A percentile compares a stretch with the other conserved stretches of the same genome.
Evolutionary conservation across 73 alveolate species (phyloP).

Genomic region (Paramecium tetraurelia): DNA sequence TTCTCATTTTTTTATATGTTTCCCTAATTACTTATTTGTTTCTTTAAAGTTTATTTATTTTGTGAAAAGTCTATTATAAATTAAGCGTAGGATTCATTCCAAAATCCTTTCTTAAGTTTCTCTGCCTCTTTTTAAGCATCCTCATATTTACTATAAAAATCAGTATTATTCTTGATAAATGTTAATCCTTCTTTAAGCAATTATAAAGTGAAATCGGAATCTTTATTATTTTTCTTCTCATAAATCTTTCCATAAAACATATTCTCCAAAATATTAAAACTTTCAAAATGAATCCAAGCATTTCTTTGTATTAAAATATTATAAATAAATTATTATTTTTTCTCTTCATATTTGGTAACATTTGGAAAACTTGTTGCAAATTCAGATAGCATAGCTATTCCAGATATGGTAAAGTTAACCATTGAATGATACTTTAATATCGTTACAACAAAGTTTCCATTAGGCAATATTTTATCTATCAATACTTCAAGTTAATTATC

Average conservation of each 20-base stretch:
- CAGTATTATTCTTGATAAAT: not conserved
- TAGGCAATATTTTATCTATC: not conserved
- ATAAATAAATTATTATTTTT: not conserved
- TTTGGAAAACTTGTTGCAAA: slow-evolving; percentile 27
- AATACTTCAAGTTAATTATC: not conserved
- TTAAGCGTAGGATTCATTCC: slow-evolving; percentile 21
- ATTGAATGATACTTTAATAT: slow-evolving; percentile 13
- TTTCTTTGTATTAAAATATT: not conserved
- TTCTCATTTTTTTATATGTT: not conserved
- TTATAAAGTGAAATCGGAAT: not conserved
- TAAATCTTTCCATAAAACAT: not conserved
- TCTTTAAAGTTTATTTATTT: not conserved
- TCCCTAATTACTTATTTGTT: not conserved
- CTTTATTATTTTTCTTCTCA: not conserved
- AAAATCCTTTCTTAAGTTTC: not conserved
- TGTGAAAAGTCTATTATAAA: not conserved
- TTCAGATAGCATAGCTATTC: not conserved
- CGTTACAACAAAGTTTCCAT: not conserved
- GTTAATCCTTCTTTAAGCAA: not conserved
- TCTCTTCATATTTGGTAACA: not conserved
- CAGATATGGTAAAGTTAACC: not conserved
- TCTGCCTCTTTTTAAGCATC: not conserved
- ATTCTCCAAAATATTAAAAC: slow-evolving; percentile 7
- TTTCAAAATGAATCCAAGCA: not conserved
- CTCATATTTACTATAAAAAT: not conserved